Evolutionary conservation across 2,329 filamentous ascomycete genomes (phyloP), one percentile per base, ranked within the genome.

Genomic region (Alternaria dauci): DNA sequence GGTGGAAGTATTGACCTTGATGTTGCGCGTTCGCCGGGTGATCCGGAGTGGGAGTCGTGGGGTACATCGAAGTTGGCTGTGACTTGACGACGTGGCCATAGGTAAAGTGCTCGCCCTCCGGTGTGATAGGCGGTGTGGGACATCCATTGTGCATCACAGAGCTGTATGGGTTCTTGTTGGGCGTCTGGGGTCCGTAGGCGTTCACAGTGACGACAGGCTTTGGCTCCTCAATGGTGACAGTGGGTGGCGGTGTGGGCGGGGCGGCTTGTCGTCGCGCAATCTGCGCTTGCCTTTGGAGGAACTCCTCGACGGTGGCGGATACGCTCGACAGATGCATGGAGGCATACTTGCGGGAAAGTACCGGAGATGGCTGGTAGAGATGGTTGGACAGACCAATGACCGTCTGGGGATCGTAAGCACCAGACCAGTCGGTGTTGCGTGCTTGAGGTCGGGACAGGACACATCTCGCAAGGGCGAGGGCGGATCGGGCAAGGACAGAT

Each of bases 401-500:
- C 0, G 90, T 91, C 60, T 88, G 82, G 65, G 90, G 87, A 75
- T 93, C 90, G 57, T 87, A 87, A 59, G 88, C 86, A 69, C 90
- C 83, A 59, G 86, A 89, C 91, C 92, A 96, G 67, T 93, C 90
- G 39, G 86, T 87, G 63, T 92, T 89, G 65, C 88, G 88, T 66
- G 89, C 85, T 78, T 96, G 93, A 41, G 89, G 87, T 60, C 93
- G 89, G 73, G 89, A 89, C 11, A 98, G 86, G 65, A 99, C 93
- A 75, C 92, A 94, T 66, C 94, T 87, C 39, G 94, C 90, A 41
- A 99, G 86, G 54, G 93, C 93, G 57, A 98, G 84, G 11, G 94
- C 93, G 43, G 93, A 91, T 68, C 93, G 87, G 44, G 95, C 94
- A 85, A 99, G 92, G 67, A 94, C 90, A 0, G 94, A 97, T 20